Evolutionary conservation across 169 alveolate species (phyloP), one percentile per base, ranked within the genome.

Genomic region (Plasmodium berghei): DNA sequence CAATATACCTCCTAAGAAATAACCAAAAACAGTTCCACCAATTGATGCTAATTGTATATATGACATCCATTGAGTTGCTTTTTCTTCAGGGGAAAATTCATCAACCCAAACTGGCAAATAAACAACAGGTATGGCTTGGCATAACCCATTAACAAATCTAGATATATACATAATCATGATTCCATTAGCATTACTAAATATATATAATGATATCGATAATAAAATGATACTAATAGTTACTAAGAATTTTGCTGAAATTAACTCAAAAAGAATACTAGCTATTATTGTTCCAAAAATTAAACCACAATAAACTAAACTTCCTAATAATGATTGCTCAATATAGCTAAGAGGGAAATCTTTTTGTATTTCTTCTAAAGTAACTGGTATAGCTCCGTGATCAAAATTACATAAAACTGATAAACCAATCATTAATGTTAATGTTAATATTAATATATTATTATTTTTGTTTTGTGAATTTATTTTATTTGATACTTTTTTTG

Each of bases 91-190:
- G 6, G 99, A 96, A 69, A 96, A 97, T 61, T 93, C 97, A 88
- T 97, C 98, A 20, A 97, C 97, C 99, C 99, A 98, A 2, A 97
- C 99, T 0, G 99, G 99, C 8, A 94, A 93, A 72, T 97, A 97
- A 6, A 97, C 97, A 10, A 97, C 97, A 56, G 96, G 95, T 62
- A 97, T 94, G 0, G 99, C 97, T 92, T 97, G 97, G 0, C 98
- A 93, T 22, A 96, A 92, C 16, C 99, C 99, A 66, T 95, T 90
- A 52, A 94, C 75, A 77, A 98, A 96, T 67, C 99, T 93, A 73
- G 94, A 87, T 22, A 92, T 18, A 86, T 94, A 97, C 87, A 97
- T 93, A 74, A 94, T 62, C 6, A 70, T 72, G 56, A 93, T 87
- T 69, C 91, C 87, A 63, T 80, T 62, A 9, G 97, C 91, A 24